Evolutionary conservation across 805 yeast genomes (phyloP), one percentile per base, ranked within the genome.

Genomic region (Ogataea pilisensis): DNA sequence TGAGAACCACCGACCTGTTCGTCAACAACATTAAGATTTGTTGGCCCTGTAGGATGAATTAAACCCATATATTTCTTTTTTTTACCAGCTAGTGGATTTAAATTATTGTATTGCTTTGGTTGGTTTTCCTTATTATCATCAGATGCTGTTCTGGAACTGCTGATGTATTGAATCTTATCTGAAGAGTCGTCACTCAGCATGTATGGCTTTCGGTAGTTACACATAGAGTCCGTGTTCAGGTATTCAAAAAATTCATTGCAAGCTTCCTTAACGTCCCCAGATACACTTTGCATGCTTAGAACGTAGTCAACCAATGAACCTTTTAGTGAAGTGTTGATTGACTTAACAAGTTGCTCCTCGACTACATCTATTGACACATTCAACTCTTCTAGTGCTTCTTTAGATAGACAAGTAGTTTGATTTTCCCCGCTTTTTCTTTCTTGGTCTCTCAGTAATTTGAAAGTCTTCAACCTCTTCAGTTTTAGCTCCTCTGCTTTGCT

Each of bases 341-440:
- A 64, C 34, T 76, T 65, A 8, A 65, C 60, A 35, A 70, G 65
- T 51, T 79, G 84, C 24, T 66, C 72, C 43, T 73, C 73, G 6
- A 75, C 74, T 18, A 78, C 73, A 40, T 69, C 75, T n/a, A 75
- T 63, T 28, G 76, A 69, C 44, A 71, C 67, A 32, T 67, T 66
- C 41, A 71, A 59, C 46, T 74, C 78, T 53, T 78, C 84, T 26
- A 78, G 53, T 38, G 67, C 65, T 50, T 79, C 85, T 42, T 63
- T 65, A 1, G 73, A 57, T 16, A 75, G 54, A 13, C 69, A 57
- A 0, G 76, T 66, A 7, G 57, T 58, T 14, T 72, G 68, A 22
- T 72, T 68, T 36, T 69, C 71, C 3, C 81, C 82, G 44, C 51
- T 58, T 45, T 68, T 70, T 31, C 69, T 60, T 43, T 74, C 78